Conservation (phyloP, 1,284 basidiomycete species). For the Erythrobasidium hasegawianum region DNA sequence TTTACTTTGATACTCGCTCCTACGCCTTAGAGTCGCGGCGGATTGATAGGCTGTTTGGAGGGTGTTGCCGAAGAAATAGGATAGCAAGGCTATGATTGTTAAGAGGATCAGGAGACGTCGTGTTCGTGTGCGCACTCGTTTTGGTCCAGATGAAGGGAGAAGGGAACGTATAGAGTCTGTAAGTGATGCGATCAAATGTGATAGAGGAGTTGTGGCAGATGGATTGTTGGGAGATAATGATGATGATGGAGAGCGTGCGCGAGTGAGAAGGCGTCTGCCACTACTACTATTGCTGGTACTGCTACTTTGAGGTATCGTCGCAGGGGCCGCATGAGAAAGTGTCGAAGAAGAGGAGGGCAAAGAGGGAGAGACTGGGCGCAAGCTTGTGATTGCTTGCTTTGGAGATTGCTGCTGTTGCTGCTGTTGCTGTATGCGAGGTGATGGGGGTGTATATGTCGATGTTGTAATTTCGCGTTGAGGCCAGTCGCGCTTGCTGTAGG, state of each 20-base stretch:
- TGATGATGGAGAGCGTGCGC: no score
- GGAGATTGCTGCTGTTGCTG: no score
- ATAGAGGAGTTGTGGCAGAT: not conserved
- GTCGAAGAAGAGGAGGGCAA: no score
- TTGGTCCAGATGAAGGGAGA: constrained; percentile 16
- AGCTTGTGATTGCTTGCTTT: not conserved
- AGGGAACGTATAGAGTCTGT: not conserved
- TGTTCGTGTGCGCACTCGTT: constrained; percentile 28
- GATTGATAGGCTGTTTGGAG: constrained; percentile 30
- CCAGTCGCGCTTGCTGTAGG: constrained; percentile 4
- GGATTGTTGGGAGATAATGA: no score
- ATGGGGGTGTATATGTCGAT: not conserved
- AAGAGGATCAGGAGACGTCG: constrained; percentile 26
- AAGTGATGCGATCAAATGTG: not conserved
- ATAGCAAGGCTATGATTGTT: constrained; percentile 10
- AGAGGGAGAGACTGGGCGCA: not conserved
- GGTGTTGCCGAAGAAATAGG: constrained; percentile 31
- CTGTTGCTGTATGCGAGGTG: not conserved
- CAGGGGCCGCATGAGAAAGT: no score
- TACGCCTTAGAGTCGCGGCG: constrained; percentile 6
- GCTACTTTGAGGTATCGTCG: no score
- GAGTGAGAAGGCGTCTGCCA: no score
- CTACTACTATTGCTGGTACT: no score
- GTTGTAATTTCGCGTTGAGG: not conserved
- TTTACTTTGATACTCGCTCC: no score